Evolutionary conservation across 306 rosid species (phyloP).

Genomic region (Medicago truncatula): DNA sequence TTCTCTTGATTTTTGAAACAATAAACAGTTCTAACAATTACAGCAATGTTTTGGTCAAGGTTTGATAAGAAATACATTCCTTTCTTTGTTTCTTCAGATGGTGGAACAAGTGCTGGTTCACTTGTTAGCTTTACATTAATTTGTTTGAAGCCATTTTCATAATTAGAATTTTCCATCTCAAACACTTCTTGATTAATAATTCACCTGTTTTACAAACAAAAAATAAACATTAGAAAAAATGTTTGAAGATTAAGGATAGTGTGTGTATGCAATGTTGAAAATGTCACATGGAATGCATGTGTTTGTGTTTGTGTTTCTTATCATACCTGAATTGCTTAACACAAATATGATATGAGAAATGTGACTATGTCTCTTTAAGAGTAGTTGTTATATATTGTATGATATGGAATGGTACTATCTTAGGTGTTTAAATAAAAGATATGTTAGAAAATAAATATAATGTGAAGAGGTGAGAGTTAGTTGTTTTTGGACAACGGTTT

Average conservation of each 20-base stretch:
- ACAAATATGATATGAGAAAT: conserved; percentile 29
- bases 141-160: conserved; percentile 38
- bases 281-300: conserved; percentile 40
- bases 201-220: conserved; percentile 27
- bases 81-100: conserved; percentile 69
- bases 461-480: conserved; percentile 52
- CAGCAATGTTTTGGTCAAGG: conserved; percentile 94
- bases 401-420: conserved; percentile 4
- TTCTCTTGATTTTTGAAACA: conserved; percentile 59
- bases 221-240: conserved; percentile 7
- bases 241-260: conserved; percentile 5
- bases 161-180: conserved; percentile 52
- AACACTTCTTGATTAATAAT: background rate
- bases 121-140: conserved; percentile 55
- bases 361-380: conserved; percentile 19
- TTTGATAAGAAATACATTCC: conserved; percentile 82
- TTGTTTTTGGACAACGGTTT: conserved; percentile 46
- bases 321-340: conserved; percentile 42
- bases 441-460: conserved; percentile 37
- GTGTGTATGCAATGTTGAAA: conserved; percentile 30
- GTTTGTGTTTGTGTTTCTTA: conserved; percentile 38
- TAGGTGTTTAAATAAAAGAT: conserved; percentile 9
- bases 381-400: conserved; percentile 46
- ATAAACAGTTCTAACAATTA: conserved; percentile 71
- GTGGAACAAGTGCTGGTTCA: conserved; percentile 66